Conservation (phyloP, 1,284 basidiomycete genomes). For the Cerrena zonata region DNA sequence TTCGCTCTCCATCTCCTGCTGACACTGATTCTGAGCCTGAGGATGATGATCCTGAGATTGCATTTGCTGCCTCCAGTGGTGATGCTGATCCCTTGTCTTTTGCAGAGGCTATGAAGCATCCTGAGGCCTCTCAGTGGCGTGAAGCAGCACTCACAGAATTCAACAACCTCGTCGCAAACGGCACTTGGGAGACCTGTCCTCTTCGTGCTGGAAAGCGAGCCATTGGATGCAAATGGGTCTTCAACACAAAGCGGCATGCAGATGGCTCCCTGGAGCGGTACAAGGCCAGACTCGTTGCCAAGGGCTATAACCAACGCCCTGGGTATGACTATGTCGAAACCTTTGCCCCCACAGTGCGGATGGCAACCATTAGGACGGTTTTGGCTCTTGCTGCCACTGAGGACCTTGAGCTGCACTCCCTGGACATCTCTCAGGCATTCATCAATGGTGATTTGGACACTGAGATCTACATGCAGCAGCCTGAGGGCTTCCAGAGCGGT, state of each 20-base stretch:
- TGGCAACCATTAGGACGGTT: slow-evolving; percentile 32
- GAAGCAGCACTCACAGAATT: background rate
- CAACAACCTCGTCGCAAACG: slow-evolving; percentile 3
- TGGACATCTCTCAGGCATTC: slow-evolving; percentile 23
- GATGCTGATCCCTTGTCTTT: background rate
- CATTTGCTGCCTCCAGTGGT: background rate
- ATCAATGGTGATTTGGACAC: slow-evolving; percentile 28
- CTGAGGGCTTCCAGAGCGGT: slow-evolving; percentile 21
- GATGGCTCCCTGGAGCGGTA: slow-evolving; percentile 24
- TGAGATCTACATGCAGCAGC: slow-evolving; percentile 32
- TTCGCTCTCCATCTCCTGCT: no score
- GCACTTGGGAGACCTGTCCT: slow-evolving; percentile 3
- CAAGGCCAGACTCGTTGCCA: slow-evolving; percentile 33
- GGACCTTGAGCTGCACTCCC: slow-evolving; percentile 30
- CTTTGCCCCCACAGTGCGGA: slow-evolving; percentile 35
- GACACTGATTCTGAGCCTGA: no score
- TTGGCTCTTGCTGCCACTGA: slow-evolving; percentile 31
- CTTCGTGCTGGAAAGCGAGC: slow-evolving; percentile 11
- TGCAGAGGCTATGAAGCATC: background rate
- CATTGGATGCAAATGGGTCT: slow-evolving; percentile 26
- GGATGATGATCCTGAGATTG: no score
- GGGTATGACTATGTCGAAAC: slow-evolving; percentile 39
- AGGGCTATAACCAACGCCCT: slow-evolving; percentile 34
- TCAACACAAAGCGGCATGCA: slow-evolving; percentile 27
- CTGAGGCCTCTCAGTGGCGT: background rate